A percentile compares a stretch with the other conserved stretches of the same genome.
phyloP scores from a whole-genome alignment of 2,329 filamentous ascomycete genomes.

The Furcasterigmium sp. region DNA sequence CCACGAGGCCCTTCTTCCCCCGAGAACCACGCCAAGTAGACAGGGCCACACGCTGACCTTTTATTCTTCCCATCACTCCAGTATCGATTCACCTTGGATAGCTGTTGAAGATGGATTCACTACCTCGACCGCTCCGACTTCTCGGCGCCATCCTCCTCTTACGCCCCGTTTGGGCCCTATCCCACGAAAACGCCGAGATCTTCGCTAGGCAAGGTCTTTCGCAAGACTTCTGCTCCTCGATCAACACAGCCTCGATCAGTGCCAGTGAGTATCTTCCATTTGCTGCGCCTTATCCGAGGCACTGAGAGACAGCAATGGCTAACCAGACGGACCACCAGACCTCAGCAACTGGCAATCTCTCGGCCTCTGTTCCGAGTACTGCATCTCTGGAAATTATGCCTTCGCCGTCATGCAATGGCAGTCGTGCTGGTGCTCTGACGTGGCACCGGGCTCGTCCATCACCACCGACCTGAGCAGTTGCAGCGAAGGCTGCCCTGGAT shows the following conservation, averaged over 20 bases:
- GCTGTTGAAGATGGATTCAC: background rate
- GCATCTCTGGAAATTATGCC: slow-evolving; percentile 47
- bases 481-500: slow-evolving; percentile 61
- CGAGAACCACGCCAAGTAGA: too few relatives aligned
- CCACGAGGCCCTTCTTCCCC: too few relatives aligned
- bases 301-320: too few relatives aligned
- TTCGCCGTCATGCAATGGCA: slow-evolving; percentile 63
- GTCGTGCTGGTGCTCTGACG: slow-evolving; percentile 72
- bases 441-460: slow-evolving; percentile 45
- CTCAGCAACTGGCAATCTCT: slow-evolving; percentile 60
- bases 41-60: too few relatives aligned
- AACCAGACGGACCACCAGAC: too few relatives aligned
- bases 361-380: slow-evolving; percentile 60
- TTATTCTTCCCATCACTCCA: background rate
- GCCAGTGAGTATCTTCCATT: slow-evolving; percentile 21
- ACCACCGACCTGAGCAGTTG: slow-evolving; percentile 38
- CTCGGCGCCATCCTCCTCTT: background rate
- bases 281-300: background rate
- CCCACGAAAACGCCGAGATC: background rate
- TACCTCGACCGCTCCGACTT: slow-evolving; percentile 1
- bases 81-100: background rate
- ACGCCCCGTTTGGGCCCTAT: background rate
- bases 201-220: background rate
- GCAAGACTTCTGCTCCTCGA: slow-evolving; percentile 25
- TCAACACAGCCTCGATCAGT: slow-evolving; percentile 27